These are phyloP conservation scores for Rhododendron griersonianum DNA, from an alignment of 148 eudicot species.

Conservation along the genomic window DNA sequence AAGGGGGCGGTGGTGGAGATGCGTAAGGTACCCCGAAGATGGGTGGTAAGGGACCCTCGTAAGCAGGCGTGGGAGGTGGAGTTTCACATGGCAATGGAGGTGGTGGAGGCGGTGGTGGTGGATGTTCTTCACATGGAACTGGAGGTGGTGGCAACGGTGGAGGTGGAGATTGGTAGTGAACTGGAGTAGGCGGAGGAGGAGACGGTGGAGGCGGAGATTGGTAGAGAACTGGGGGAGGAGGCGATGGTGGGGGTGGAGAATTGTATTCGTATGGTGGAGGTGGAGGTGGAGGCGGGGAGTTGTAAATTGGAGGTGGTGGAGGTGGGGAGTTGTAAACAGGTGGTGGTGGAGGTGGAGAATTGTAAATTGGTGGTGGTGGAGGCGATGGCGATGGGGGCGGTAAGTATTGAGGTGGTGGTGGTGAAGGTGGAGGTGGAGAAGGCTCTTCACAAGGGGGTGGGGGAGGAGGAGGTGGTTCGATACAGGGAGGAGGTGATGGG, in stretches of 20 bases:
- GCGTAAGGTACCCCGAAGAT: slow-evolving; percentile 46
- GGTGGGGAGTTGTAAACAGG: slow-evolving; percentile 14
- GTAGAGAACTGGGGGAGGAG: not conserved
- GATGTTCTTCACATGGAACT: not conserved
- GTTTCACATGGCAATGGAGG: not conserved
- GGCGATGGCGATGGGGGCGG: slow-evolving; percentile 42
- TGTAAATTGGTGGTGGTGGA: slow-evolving; percentile 24
- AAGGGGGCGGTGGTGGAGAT: slow-evolving; percentile 89
- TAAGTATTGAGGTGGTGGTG: slow-evolving; percentile 6
- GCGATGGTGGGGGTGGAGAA: slow-evolving; percentile 18
- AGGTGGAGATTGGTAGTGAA: slow-evolving; percentile 10
- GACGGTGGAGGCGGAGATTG: slow-evolving; percentile 8
- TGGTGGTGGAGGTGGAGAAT: not conserved
- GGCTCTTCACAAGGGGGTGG: slow-evolving; percentile 32
- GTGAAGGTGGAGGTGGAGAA: slow-evolving; percentile 33
- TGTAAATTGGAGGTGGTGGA: slow-evolving; percentile 14
- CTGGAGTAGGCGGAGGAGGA: slow-evolving; percentile 21
- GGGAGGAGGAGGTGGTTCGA: slow-evolving; percentile 39
- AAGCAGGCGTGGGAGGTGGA: slow-evolving; percentile 27
- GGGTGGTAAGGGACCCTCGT: slow-evolving; percentile 67
- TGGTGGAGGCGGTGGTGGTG: not conserved
- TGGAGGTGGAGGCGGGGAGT: slow-evolving; percentile 16
- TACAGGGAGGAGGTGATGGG: slow-evolving; percentile 44
- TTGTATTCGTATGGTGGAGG: slow-evolving; percentile 4
- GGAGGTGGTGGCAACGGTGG: slow-evolving; percentile 10